A percentile compares a stretch with the other conserved stretches of the same genome.
These are phyloP conservation scores for Leptomonas seymouri DNA, from an alignment of 208 protist genomes.

Conservation along the genomic window DNA sequence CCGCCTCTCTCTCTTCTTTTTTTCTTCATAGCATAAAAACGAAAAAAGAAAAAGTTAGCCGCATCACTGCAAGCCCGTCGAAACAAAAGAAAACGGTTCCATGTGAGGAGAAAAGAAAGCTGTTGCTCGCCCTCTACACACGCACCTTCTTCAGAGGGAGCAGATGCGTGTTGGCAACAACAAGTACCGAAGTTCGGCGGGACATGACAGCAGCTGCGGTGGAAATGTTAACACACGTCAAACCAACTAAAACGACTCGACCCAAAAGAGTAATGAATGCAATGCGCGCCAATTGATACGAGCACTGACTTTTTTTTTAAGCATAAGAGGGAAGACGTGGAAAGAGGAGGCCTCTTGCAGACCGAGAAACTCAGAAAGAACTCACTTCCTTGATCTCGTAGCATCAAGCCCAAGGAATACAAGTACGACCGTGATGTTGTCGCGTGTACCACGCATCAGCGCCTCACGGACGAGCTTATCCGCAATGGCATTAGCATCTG, in stretches of 20 bases:
- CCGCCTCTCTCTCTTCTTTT: too few species aligned
- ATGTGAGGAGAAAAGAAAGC: too few species aligned
- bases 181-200: neutral
- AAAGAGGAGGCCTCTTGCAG: slow-evolving; percentile 13
- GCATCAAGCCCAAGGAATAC: slow-evolving; percentile 30
- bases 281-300: neutral
- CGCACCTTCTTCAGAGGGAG: too few species aligned
- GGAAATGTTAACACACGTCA: neutral
- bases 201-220: neutral
- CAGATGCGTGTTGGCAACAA: neutral
- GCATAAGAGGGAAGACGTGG: neutral
- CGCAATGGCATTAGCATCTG: slow-evolving; percentile 43
- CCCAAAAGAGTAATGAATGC: neutral
- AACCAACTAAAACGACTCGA: neutral
- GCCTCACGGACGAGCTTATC: slow-evolving; percentile 73
- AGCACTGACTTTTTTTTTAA: too few species aligned
- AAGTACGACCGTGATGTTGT: slow-evolving; percentile 87
- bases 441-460: slow-evolving; percentile 63
- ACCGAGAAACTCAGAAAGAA: too few species aligned
- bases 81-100: too few species aligned
- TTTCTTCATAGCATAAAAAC: too few species aligned
- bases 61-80: too few species aligned
- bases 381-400: neutral
- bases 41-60: too few species aligned
- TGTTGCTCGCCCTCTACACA: too few species aligned